A percentile compares a stretch with the other conserved stretches of the same genome.
phyloP scores from a whole-genome alignment of 495 filamentous ascomycete species.

The Penicillium odoratum region DNA sequence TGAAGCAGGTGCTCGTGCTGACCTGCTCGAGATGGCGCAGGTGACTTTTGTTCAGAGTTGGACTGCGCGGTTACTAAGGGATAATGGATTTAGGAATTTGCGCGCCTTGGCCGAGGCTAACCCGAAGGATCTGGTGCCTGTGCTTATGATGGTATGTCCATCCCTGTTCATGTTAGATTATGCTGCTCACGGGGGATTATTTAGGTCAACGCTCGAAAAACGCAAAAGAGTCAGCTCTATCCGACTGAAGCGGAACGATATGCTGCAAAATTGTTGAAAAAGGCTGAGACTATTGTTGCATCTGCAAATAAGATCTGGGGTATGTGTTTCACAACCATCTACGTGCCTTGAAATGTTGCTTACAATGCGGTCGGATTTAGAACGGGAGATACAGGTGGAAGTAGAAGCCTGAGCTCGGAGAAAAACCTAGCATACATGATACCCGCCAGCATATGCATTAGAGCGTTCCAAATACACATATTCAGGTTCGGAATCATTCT shows the following conservation, averaged over 20 bases:
- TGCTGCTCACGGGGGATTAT: background rate
- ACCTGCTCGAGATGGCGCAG: constrained; percentile 71
- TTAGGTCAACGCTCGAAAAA: constrained; percentile 52
- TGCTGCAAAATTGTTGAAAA: constrained; percentile 60
- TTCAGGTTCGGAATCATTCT: background rate
- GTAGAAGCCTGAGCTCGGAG: constrained; percentile 37
- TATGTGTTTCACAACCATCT: constrained; percentile 27
- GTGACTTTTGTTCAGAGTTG: constrained; percentile 77
- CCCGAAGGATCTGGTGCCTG: constrained; percentile 64
- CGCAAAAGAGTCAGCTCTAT: constrained; percentile 57
- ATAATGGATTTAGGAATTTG: constrained; percentile 72
- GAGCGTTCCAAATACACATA: background rate
- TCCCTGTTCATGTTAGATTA: background rate
- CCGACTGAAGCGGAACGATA: constrained; percentile 62
- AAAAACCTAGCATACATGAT: background rate
- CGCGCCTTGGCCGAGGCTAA: constrained; percentile 67
- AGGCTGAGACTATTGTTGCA: constrained; percentile 67
- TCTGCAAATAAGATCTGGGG: constrained; percentile 75
- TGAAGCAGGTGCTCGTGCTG: constrained; percentile 70
- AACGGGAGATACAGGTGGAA: constrained; percentile 45
- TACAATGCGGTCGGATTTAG: constrained; percentile 20
- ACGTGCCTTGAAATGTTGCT: background rate
- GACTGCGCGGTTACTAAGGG: constrained; percentile 73
- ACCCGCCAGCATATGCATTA: background rate
- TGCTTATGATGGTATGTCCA: constrained; percentile 62